phyloP scores from a whole-genome alignment of 164 flowering plant species.

The Piper longum region DNA sequence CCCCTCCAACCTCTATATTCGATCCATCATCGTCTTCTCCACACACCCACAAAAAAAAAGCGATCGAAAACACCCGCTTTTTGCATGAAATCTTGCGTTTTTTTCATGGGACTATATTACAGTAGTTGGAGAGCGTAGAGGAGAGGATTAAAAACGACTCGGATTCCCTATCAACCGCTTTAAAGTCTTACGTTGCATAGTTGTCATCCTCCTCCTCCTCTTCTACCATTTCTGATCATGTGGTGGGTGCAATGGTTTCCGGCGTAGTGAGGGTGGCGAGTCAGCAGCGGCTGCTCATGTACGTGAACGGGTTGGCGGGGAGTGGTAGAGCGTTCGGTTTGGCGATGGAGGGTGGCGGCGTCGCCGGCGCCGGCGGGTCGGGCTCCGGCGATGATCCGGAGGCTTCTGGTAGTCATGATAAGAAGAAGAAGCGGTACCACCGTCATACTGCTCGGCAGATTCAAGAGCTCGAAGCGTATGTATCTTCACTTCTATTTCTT shows the following conservation, averaged over 20 bases:
- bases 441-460: constrained; percentile 79
- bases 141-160: constrained; percentile 5
- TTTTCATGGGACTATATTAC: too few species aligned
- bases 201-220: background rate
- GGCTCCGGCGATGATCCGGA: constrained; percentile 37
- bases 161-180: constrained; percentile 6
- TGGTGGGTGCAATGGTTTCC: background rate
- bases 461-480: constrained; percentile 55
- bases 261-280: background rate
- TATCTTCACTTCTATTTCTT: too few species aligned
- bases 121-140: too few species aligned
- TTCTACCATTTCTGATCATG: background rate
- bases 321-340: background rate
- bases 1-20: too few species aligned
- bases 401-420: constrained; percentile 24
- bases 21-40: too few species aligned
- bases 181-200: constrained; percentile 12
- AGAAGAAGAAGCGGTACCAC: constrained; percentile 66
- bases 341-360: constrained; percentile 3
- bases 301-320: constrained; percentile 6
- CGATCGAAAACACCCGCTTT: too few species aligned
- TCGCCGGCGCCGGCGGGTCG: constrained; percentile 18
- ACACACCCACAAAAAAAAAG: too few species aligned
- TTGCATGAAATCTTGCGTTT: too few species aligned
- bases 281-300: constrained; percentile 1